phyloP scores from a whole-genome alignment of 306 rosid species.

The Begonia loranthoides region DNA sequence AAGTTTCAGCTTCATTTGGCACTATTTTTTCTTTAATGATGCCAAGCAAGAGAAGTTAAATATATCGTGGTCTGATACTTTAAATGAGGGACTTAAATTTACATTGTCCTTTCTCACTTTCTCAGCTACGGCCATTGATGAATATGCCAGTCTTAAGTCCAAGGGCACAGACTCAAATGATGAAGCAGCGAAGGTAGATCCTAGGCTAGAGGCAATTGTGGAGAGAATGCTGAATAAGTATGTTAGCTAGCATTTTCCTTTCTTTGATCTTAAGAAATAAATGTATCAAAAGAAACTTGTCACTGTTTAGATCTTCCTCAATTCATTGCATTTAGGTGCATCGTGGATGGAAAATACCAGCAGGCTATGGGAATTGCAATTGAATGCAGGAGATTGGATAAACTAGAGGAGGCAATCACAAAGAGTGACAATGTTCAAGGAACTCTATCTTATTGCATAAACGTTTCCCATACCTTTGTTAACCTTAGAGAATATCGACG shows the following conservation, averaged over 20 bases:
- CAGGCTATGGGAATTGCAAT: constrained; percentile 99
- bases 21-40: background rate
- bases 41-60: no score
- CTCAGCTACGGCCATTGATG: constrained; percentile 95
- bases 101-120: constrained; percentile 15
- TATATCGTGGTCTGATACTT: background rate
- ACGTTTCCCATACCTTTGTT: constrained; percentile 82
- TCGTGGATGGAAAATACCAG: constrained; percentile 79
- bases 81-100: background rate
- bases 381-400: constrained; percentile 97
- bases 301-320: constrained; percentile 4
- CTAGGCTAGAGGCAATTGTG: constrained; percentile 89
- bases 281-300: background rate
- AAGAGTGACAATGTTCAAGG: constrained; percentile 90
- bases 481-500: constrained; percentile 88
- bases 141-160: constrained; percentile 73
- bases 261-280: no score
- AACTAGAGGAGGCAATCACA: constrained; percentile 96
- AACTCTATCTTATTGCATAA: constrained; percentile 79
- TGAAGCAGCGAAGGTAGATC: constrained; percentile 49
- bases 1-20: background rate
- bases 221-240: constrained; percentile 98
- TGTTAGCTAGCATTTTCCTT: constrained; percentile 8
- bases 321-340: constrained; percentile 44
- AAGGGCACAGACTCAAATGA: constrained; percentile 70